These are phyloP conservation scores for Meyerozyma athensensis DNA, from an alignment of 1,139 yeast species.

Conservation along the genomic window DNA sequence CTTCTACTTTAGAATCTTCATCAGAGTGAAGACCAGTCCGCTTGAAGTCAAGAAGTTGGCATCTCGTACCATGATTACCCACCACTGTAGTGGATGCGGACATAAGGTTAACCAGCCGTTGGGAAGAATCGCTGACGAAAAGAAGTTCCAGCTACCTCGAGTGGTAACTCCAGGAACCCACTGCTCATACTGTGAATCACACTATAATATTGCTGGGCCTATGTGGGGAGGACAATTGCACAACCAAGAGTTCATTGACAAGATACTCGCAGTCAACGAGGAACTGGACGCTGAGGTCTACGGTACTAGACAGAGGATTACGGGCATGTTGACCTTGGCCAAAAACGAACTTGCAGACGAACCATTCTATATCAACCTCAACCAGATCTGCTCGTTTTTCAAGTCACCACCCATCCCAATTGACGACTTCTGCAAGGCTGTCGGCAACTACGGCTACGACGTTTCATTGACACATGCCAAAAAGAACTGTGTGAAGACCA, in stretches of 20 bases:
- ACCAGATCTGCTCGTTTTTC: constrained; percentile 67
- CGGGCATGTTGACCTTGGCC: constrained; percentile 90
- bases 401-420: constrained; percentile 84
- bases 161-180: constrained; percentile 20
- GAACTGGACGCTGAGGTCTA: constrained; percentile 49
- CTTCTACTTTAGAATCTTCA: constrained; percentile 83
- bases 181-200: constrained; percentile 68
- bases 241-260: constrained; percentile 57
- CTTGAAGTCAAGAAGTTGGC: constrained; percentile 71
- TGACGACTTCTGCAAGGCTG: constrained; percentile 64
- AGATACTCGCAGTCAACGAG: constrained; percentile 52
- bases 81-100: constrained; percentile 87
- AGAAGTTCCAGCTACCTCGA: constrained; percentile 35
- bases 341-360: constrained; percentile 53
- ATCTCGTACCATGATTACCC: constrained; percentile 70
- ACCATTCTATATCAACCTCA: constrained; percentile 82
- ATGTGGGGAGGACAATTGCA: constrained; percentile 90
- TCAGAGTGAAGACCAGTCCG: constrained; percentile 74
- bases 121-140: constrained; percentile 51
- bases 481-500: constrained; percentile 80
- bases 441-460: constrained; percentile 79
- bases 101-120: constrained; percentile 65
- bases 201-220: constrained; percentile 86
- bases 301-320: constrained; percentile 77
- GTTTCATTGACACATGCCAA: constrained; percentile 87